These are phyloP conservation scores for Verticillium longisporum DNA, from an alignment of 2,329 filamentous ascomycete genomes.

Conservation along the genomic window DNA sequence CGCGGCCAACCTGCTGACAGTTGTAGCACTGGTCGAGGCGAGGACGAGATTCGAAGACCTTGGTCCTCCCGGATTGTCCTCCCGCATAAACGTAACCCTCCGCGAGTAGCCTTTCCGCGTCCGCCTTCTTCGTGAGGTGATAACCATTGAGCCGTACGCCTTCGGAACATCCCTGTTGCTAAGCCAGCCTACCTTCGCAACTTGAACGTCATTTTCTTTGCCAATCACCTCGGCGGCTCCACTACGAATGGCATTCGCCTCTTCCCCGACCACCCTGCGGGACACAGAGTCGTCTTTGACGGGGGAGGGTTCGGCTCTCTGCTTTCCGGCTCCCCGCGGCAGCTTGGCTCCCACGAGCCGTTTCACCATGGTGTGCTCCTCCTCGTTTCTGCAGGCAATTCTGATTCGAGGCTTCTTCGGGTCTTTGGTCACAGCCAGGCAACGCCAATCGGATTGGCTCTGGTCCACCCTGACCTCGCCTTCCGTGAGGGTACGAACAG, in stretches of 20 bases:
- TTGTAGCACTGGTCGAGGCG: conserved; percentile 21
- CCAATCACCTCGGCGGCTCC: conserved; percentile 11
- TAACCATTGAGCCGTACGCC: conserved; percentile 17
- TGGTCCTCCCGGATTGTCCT: conserved; percentile 12
- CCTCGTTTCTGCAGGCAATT: conserved; percentile 1
- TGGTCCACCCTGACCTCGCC: background rate
- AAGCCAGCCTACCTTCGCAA: conserved; percentile 17
- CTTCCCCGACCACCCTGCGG: conserved; percentile 13
- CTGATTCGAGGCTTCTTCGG: conserved; percentile 1
- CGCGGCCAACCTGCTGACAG: conserved; percentile 17
- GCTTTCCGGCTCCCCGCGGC: conserved; percentile 10
- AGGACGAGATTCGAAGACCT: conserved; percentile 13
- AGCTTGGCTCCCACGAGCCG: conserved; percentile 8
- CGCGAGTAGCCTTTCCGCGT: conserved; percentile 10
- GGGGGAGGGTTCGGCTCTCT: conserved; percentile 15
- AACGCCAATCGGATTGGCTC: background rate
- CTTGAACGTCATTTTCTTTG: conserved; percentile 15
- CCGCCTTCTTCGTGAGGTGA: conserved; percentile 13
- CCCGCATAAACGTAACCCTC: conserved; percentile 15
- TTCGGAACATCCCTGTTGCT: conserved; percentile 14
- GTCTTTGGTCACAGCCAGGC: background rate
- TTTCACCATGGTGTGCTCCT: conserved; percentile 5
- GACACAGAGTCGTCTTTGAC: conserved; percentile 17
- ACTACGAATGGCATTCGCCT: conserved; percentile 9
- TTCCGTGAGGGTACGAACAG: background rate